Conservation (phyloP, 1,284 basidiomycete species). For the Marasmius oreades region DNA sequence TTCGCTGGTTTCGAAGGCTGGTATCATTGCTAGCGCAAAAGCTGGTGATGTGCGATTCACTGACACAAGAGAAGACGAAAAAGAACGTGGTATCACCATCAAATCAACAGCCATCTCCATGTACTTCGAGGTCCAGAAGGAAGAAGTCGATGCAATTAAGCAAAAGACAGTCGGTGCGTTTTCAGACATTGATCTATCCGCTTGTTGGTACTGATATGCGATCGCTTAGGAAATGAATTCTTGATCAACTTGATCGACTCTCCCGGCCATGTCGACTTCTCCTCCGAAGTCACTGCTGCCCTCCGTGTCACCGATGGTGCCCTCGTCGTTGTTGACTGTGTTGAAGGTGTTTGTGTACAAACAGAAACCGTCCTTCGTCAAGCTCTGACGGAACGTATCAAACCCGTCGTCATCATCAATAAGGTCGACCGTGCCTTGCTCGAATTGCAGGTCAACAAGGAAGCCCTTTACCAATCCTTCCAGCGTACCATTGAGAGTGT, state of each 20-base stretch:
- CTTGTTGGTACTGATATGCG: slow-evolving; percentile 15
- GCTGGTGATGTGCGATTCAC: slow-evolving; percentile 98
- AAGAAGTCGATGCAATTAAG: slow-evolving; percentile 81
- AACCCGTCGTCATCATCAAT: slow-evolving; percentile 99
- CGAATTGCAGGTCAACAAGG: slow-evolving; percentile 97
- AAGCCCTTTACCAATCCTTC: slow-evolving; percentile 98
- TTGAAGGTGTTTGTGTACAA: slow-evolving; percentile 99
- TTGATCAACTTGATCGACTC: slow-evolving; percentile 99
- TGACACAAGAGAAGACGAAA: slow-evolving; percentile 98
- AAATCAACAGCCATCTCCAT: slow-evolving; percentile 99
- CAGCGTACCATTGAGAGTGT: slow-evolving; percentile 96
- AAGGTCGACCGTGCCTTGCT: slow-evolving; percentile 99
- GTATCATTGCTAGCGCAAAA: slow-evolving; percentile 96
- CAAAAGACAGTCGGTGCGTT: slow-evolving; percentile 87
- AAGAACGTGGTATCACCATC: slow-evolving; percentile 99
- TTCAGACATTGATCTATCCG: background rate
- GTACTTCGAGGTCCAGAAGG: slow-evolving; percentile 97
- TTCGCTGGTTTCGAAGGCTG: slow-evolving; percentile 98
- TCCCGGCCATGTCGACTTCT: slow-evolving; percentile 99
- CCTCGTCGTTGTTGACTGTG: slow-evolving; percentile 98
- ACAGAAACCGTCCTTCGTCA: slow-evolving; percentile 99
- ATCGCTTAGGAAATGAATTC: slow-evolving; percentile 81
- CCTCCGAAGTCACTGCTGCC: slow-evolving; percentile 98
- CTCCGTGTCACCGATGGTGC: slow-evolving; percentile 99
- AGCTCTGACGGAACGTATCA: slow-evolving; percentile 97